Conservation (phyloP, 805 yeast species). For the Candida insectorum region DNA sequence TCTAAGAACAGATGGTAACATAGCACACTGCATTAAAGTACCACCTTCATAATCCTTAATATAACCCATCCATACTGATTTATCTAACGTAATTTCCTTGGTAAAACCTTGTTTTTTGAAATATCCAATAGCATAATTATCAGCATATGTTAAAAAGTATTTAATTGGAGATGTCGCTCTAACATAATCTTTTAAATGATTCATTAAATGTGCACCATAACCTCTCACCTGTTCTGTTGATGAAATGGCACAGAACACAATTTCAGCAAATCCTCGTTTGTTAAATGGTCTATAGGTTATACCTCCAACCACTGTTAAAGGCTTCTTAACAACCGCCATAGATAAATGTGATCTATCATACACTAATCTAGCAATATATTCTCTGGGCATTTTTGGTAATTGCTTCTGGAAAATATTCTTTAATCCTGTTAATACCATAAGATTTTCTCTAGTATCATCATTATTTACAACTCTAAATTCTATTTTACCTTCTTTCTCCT, state of each 20-base stretch:
- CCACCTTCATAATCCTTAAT: constrained; percentile 99
- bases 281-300: constrained; percentile 95
- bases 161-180: constrained; percentile 67
- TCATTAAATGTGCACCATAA: constrained; percentile 98
- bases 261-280: constrained; percentile 89
- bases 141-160: constrained; percentile 56
- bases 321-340: constrained; percentile 92
- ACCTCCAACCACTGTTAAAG: constrained; percentile 95
- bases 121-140: constrained; percentile 97
- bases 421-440: constrained; percentile 90
- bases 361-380: constrained; percentile 90
- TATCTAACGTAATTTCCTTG: constrained; percentile 85
- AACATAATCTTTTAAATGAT: constrained; percentile 94
- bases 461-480: constrained; percentile 96
- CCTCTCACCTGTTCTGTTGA: constrained; percentile 98
- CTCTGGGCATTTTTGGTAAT: constrained; percentile 97
- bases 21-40: constrained; percentile 94
- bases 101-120: constrained; percentile 98
- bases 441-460: constrained; percentile 80
- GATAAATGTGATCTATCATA: constrained; percentile 93
- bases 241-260: constrained; percentile 96
- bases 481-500: constrained; percentile 88
- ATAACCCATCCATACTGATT: constrained; percentile 94
- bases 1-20: constrained; percentile 78
- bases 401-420: constrained; percentile 97